Conservation (phyloP, 352 stramenopile genomes). For the Phytophthora megakarya region DNA sequence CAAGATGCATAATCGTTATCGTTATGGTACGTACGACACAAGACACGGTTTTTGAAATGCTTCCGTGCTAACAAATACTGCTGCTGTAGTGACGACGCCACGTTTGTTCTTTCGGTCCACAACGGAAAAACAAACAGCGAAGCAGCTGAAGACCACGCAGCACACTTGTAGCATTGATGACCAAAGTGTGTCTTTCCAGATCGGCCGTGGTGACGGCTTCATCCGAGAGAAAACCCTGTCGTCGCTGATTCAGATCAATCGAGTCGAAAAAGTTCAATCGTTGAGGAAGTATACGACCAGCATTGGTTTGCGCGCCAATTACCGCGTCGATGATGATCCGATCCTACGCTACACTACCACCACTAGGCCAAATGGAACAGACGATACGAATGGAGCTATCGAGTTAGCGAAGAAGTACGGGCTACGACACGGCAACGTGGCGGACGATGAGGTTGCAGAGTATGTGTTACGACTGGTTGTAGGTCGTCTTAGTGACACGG, state of each 20-base stretch:
- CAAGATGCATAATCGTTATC: neutral
- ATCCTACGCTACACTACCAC: constrained; percentile 67
- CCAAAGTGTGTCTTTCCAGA: constrained; percentile 21
- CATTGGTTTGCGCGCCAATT: constrained; percentile 46
- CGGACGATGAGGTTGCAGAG: constrained; percentile 49
- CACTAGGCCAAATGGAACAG: constrained; percentile 37
- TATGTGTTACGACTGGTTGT: constrained; percentile 48
- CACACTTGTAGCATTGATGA: neutral
- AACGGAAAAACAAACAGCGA: constrained; percentile 22
- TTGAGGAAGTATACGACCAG: constrained; percentile 41
- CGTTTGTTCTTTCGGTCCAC: constrained; percentile 11
- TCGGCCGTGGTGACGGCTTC: constrained; percentile 18
- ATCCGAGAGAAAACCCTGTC: constrained; percentile 20
- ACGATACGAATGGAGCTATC: constrained; percentile 36
- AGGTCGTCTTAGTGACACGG: constrained; percentile 32
- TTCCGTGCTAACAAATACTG: constrained; percentile 15
- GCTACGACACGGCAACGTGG: constrained; percentile 18
- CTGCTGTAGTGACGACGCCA: constrained; percentile 13
- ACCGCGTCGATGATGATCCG: constrained; percentile 63
- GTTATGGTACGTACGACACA: constrained; percentile 14
- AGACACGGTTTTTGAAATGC: neutral
- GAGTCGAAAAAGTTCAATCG: constrained; percentile 13
- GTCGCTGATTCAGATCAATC: constrained; percentile 25
- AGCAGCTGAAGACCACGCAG: constrained; percentile 7
- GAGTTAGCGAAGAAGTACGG: constrained; percentile 28